Evolutionary conservation across 306 rosid genomes (phyloP).

Genomic region (Ceratonia siliqua): DNA sequence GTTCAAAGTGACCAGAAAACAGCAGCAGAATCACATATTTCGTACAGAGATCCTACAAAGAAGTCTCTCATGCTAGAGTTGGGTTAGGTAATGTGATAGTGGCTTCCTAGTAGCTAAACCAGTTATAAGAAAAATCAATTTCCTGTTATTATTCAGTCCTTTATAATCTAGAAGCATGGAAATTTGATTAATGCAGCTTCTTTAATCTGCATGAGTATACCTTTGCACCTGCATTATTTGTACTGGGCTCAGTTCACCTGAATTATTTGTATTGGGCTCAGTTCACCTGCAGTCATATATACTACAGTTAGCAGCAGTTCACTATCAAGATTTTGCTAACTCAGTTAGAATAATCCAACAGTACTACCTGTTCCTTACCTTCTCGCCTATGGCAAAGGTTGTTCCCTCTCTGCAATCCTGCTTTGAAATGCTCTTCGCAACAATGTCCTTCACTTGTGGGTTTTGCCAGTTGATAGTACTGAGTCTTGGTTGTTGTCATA

Average conservation of each 20-base stretch:
- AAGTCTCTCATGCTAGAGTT: conserved; percentile 39
- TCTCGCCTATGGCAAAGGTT: not conserved
- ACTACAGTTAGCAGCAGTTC: not conserved
- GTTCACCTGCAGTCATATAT: conserved; percentile 1
- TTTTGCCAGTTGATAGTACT: not conserved
- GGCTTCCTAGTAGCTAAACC: not conserved
- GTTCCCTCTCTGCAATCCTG: not conserved
- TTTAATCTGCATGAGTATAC: conserved; percentile 19
- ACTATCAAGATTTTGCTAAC: not conserved
- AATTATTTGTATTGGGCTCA: not conserved
- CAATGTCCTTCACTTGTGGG: not conserved
- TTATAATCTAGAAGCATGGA: not conserved
- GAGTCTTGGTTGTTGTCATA: too few species aligned
- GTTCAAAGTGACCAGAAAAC: conserved; percentile 18
- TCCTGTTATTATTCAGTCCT: not conserved
- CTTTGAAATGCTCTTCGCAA: not conserved
- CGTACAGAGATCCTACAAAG: conserved; percentile 31
- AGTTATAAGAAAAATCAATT: not conserved
- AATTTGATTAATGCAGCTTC: not conserved
- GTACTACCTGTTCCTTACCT: not conserved
- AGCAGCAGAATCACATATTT: conserved; percentile 10
- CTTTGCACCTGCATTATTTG: conserved; percentile 4
- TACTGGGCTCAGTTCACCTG: not conserved
- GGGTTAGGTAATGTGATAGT: not conserved
- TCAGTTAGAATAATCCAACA: not conserved